A percentile compares a stretch with the other conserved stretches of the same genome.
Evolutionary conservation across 2,329 filamentous ascomycete genomes (phyloP).

Genomic region (Dryadomyces quercus-mongolicae): DNA sequence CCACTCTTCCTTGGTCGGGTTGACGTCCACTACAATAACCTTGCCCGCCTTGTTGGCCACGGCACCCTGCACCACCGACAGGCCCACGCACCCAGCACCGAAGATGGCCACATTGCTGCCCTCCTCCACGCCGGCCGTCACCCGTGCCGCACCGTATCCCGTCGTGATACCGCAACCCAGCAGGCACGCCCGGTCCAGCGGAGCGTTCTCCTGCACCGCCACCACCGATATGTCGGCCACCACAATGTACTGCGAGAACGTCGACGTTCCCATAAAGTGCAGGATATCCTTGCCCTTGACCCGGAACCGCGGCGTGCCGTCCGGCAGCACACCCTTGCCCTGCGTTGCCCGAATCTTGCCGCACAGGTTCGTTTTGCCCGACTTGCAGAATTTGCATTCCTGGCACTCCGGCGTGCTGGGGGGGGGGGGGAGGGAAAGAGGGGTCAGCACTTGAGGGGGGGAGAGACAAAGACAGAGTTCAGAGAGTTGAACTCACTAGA

Average conservation of each 20-base stretch:
- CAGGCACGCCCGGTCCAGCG: conserved; percentile 92
- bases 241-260: conserved; percentile 97
- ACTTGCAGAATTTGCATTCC: conserved; percentile 99
- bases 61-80: conserved; percentile 89
- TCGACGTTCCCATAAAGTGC: conserved; percentile 98
- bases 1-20: conserved; percentile 87
- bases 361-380: conserved; percentile 97
- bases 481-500: conserved; percentile 51
- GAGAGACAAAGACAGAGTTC: conserved; percentile 1
- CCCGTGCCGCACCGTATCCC: conserved; percentile 88
- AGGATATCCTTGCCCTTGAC: conserved; percentile 90
- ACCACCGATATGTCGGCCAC: conserved; percentile 95
- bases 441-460: no score
- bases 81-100: conserved; percentile 88
- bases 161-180: conserved; percentile 98
- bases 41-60: conserved; percentile 69
- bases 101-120: conserved; percentile 87
- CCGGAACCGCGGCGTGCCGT: conserved; percentile 88
- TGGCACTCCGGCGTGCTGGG: conserved; percentile 88
- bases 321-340: conserved; percentile 92
- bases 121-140: conserved; percentile 85
- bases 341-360: conserved; percentile 98
- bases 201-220: conserved; percentile 76
- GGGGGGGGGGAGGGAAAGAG: neutral
- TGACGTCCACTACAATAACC: conserved; percentile 67